Evolutionary conservation across 805 yeast genomes (phyloP).

Genomic region (Pichia pseudocactophila): DNA sequence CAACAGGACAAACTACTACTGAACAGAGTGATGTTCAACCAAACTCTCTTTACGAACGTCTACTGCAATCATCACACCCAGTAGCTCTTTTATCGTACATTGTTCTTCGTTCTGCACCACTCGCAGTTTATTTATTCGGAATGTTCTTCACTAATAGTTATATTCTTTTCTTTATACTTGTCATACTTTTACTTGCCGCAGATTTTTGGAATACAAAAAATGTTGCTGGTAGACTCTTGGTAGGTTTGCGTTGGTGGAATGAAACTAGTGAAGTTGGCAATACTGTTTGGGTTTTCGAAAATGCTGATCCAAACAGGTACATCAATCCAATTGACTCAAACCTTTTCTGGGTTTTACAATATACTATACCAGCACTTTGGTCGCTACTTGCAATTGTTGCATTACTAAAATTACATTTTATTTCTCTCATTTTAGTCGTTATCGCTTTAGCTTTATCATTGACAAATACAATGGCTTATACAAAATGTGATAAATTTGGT

Average conservation of each 20-base stretch:
- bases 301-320: conserved; percentile 60
- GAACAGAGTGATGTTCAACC: conserved; percentile 11
- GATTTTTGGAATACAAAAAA: conserved; percentile 94
- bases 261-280: conserved; percentile 61
- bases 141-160: conserved; percentile 55
- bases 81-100: conserved; percentile 62
- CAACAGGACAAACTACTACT: not conserved
- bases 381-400: conserved; percentile 65
- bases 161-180: conserved; percentile 69
- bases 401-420: conserved; percentile 63
- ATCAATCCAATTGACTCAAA: conserved; percentile 90
- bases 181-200: conserved; percentile 68
- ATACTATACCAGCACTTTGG: conserved; percentile 74
- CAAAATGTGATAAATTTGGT: conserved; percentile 87
- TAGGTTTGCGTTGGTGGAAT: conserved; percentile 97
- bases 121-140: conserved; percentile 64
- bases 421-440: conserved; percentile 51
- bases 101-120: conserved; percentile 52
- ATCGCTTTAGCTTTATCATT: conserved; percentile 66
- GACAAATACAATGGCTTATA: conserved; percentile 84
- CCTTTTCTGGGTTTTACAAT: conserved; percentile 76
- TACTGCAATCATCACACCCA: conserved; percentile 74
- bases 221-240: conserved; percentile 80
- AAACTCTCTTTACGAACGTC: conserved; percentile 33
- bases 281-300: conserved; percentile 80